Evolutionary conservation across 148 eudicot species (phyloP).

Genomic region (Limonium bicolor): DNA sequence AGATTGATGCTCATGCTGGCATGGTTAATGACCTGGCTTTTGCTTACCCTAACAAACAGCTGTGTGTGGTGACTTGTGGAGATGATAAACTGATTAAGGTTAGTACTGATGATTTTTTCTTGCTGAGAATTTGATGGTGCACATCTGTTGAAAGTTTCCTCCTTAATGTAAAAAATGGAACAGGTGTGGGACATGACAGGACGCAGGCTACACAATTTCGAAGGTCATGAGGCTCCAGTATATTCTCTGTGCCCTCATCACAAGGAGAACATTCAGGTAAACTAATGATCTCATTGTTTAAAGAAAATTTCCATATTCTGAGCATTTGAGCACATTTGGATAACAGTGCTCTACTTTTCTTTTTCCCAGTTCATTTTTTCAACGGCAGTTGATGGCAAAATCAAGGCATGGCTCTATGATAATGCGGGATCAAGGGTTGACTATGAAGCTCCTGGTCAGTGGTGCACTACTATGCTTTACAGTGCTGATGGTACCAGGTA

Average conservation of each 20-base stretch:
- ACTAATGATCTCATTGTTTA: too few relatives aligned
- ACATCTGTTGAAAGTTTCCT: neutral
- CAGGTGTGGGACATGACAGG: conserved; percentile 61
- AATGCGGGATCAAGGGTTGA: conserved; percentile 40
- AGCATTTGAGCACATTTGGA: neutral
- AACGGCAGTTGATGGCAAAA: conserved; percentile 59
- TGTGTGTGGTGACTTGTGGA: conserved; percentile 49
- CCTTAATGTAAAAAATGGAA: conserved; percentile 7
- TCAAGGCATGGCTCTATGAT: conserved; percentile 72
- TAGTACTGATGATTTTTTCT: conserved; percentile 1
- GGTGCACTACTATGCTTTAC: conserved; percentile 49
- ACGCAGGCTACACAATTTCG: conserved; percentile 26
- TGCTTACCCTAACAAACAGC: conserved; percentile 31
- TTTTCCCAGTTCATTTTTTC: conserved; percentile 44
- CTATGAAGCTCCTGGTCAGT: conserved; percentile 63
- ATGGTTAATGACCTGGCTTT: conserved; percentile 50
- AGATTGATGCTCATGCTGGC: conserved; percentile 66
- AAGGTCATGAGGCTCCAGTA: conserved; percentile 58
- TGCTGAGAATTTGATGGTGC: neutral
- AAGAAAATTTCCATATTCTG: neutral
- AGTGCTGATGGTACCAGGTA: conserved; percentile 63
- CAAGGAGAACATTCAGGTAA: conserved; percentile 50
- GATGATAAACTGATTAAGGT: conserved; percentile 69
- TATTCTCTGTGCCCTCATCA: conserved; percentile 52
- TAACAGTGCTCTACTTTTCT: neutral